A percentile compares a stretch with the other conserved stretches of the same genome.
These are phyloP conservation scores for Kewa caespitosa DNA, from an alignment of 179 eudicot genomes.

Conservation along the genomic window DNA sequence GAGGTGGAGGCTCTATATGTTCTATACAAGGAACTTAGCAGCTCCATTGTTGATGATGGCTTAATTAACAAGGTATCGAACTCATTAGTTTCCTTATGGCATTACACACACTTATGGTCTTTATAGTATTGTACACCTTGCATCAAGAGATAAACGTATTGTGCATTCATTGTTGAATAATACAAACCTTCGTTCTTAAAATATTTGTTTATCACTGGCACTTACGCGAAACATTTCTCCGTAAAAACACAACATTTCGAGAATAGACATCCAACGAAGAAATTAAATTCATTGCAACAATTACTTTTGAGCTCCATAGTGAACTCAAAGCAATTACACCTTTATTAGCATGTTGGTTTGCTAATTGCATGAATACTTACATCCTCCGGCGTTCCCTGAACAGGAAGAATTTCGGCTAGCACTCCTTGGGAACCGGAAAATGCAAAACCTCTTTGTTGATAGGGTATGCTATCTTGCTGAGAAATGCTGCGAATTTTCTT, in stretches of 20 bases:
- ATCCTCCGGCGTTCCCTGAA: neutral
- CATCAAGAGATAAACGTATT: too few relatives aligned
- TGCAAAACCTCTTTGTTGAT: slow-evolving; percentile 50
- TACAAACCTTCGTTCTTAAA: neutral
- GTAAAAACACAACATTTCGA: neutral
- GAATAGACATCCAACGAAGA: neutral
- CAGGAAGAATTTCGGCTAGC: slow-evolving; percentile 65
- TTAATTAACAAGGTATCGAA: slow-evolving; percentile 48
- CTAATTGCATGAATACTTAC: neutral
- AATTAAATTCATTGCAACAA: too few relatives aligned
- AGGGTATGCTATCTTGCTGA: slow-evolving; percentile 37
- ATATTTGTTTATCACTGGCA: neutral
- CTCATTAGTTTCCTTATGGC: neutral
- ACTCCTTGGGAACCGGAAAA: slow-evolving; percentile 40
- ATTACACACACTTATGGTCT: neutral
- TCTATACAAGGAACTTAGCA: slow-evolving; percentile 39
- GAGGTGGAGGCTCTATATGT: slow-evolving; percentile 48
- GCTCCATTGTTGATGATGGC: slow-evolving; percentile 47
- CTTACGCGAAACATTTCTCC: neutral
- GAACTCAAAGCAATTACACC: neutral
- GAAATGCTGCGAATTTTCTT: neutral
- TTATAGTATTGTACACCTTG: neutral
- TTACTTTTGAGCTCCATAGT: neutral
- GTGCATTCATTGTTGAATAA: neutral
- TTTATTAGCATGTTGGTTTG: neutral